A percentile compares a stretch with the other conserved stretches of the same genome.
These are phyloP conservation scores for Salvia miltiorrhiza DNA, from an alignment of 257 asterid species.

Conservation along the genomic window DNA sequence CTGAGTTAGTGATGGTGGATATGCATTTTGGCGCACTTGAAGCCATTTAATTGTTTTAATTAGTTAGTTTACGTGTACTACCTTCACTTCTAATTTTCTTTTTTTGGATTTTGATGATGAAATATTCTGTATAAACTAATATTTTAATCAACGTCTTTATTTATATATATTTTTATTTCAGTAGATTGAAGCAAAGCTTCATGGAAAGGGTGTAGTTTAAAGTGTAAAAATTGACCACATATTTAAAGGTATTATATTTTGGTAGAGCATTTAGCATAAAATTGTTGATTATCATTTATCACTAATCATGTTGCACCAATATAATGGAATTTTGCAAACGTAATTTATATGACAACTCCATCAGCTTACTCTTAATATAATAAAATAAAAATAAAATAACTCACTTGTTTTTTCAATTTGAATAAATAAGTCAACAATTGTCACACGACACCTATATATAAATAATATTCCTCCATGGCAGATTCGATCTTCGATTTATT, in stretches of 20 bases:
- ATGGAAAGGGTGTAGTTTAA: background rate
- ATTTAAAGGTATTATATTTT: background rate
- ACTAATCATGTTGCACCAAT: background rate
- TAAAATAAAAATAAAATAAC: too few species aligned
- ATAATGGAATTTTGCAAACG: too few species aligned
- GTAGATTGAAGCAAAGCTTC: too few species aligned
- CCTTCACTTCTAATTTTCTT: background rate
- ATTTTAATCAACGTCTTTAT: too few species aligned
- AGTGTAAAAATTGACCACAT: background rate
- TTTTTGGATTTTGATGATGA: background rate
- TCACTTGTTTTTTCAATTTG: too few species aligned
- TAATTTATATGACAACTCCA: too few species aligned
- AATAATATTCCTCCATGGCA: too few species aligned
- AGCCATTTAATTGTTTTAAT: background rate
- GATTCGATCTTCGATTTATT: too few species aligned
- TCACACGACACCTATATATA: too few species aligned
- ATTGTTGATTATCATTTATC: background rate
- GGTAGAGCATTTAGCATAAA: conserved; percentile 2
- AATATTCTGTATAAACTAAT: background rate
- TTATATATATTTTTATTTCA: too few species aligned
- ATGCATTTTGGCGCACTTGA: conserved; percentile 20
- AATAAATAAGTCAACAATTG: too few species aligned
- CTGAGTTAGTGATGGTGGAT: background rate
- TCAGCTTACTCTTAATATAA: too few species aligned
- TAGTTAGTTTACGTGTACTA: conserved; percentile 7